Evolutionary conservation across 73 alveolate species (phyloP).

Genomic region (Uronychia binucleata): DNA sequence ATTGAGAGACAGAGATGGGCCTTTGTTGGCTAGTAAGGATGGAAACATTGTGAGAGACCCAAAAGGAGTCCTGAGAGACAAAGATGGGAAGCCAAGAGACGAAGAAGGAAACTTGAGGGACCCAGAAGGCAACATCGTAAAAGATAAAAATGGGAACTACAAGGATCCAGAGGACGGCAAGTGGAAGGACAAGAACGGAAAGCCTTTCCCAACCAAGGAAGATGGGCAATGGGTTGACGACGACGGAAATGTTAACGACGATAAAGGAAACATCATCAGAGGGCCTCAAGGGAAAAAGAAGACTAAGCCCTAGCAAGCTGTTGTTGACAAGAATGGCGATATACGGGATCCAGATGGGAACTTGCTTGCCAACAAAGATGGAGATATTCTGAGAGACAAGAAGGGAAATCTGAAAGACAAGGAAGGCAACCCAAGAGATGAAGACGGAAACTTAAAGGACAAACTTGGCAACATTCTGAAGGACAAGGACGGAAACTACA

Average conservation of each 20-base stretch:
- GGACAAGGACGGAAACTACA: slow-evolving; percentile 1
- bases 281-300: neutral
- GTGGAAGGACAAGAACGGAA: neutral
- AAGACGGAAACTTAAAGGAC: neutral
- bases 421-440: neutral
- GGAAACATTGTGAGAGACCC: neutral
- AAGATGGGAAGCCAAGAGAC: neutral
- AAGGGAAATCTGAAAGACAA: neutral
- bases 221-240: neutral
- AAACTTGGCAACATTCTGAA: neutral
- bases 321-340: neutral
- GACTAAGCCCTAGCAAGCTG: neutral
- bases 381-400: neutral
- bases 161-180: neutral
- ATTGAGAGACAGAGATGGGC: neutral
- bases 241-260: neutral
- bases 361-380: neutral
- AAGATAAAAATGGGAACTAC: neutral
- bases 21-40: neutral
- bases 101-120: neutral
- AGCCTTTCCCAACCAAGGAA: no score
- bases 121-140: neutral
- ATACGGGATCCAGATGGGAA: neutral
- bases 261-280: neutral
- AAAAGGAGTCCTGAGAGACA: neutral